phyloP scores from a whole-genome alignment of 805 yeast species.

The Myxozyma mucilagina region DNA sequence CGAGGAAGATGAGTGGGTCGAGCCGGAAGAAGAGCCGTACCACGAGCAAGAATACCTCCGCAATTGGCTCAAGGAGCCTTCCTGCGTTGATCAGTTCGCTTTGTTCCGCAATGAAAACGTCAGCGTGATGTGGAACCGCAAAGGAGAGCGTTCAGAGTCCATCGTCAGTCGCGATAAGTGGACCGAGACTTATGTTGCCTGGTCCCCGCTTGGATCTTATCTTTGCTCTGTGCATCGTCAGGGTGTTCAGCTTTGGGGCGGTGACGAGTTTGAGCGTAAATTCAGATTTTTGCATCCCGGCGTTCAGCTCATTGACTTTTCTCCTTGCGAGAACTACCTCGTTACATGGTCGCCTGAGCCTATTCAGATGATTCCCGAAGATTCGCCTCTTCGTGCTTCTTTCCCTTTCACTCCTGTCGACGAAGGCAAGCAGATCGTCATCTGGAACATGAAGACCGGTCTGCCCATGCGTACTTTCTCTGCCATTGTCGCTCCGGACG shows the following conservation, averaged over 20 bases:
- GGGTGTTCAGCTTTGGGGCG: conserved; percentile 97
- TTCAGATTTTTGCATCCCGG: conserved; percentile 83
- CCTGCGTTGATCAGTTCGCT: conserved; percentile 87
- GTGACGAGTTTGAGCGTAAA: conserved; percentile 69
- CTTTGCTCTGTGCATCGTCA: conserved; percentile 86
- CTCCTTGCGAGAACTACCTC: conserved; percentile 87
- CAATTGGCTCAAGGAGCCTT: conserved; percentile 87
- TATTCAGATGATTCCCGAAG: conserved; percentile 66
- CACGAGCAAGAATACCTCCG: conserved; percentile 71
- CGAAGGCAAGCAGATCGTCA: conserved; percentile 88
- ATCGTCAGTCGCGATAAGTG: conserved; percentile 76
- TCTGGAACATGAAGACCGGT: conserved; percentile 88
- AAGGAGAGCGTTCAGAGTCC: conserved; percentile 67
- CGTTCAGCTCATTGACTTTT: conserved; percentile 84
- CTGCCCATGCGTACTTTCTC: conserved; percentile 88
- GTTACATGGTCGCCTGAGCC: conserved; percentile 90
- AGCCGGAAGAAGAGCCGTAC: conserved; percentile 72
- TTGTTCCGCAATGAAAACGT: conserved; percentile 78
- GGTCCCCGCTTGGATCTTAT: conserved; percentile 92
- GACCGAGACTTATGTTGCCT: conserved; percentile 84
- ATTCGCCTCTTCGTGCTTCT: conserved; percentile 60
- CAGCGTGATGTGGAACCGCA: conserved; percentile 84
- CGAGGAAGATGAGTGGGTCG: conserved; percentile 54
- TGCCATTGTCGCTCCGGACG: conserved; percentile 54
- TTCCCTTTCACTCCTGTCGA: conserved; percentile 85